Conservation (phyloP, 768 basidiomycete species). For the Botryobasidium botryosum region DNA sequence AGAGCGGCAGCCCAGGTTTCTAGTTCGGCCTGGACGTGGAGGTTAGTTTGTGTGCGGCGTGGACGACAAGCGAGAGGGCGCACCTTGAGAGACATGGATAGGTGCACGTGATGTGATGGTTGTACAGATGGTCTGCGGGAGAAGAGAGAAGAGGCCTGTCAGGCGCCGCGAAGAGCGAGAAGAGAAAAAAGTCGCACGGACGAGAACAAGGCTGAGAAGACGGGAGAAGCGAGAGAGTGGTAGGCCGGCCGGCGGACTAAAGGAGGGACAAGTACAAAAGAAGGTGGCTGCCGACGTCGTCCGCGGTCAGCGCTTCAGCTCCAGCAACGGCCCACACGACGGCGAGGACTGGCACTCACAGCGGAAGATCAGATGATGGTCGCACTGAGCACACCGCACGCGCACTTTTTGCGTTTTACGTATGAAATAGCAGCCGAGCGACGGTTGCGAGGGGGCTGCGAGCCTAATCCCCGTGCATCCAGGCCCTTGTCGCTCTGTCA, state of each 20-base stretch:
- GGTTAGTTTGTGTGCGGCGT: background rate
- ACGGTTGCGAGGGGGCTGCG: too few species aligned
- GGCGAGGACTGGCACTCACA: too few species aligned
- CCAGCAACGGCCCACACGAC: too few species aligned
- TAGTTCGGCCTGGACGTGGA: conserved; percentile 30
- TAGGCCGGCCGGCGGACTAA: background rate
- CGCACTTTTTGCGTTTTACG: too few species aligned
- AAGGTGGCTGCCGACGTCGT: too few species aligned
- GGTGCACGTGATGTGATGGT: background rate
- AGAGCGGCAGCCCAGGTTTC: conserved; percentile 81
- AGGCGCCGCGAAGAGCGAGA: background rate
- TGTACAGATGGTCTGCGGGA: too few species aligned
- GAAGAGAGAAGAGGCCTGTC: background rate
- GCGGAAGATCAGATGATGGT: too few species aligned
- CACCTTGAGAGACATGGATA: conserved; percentile 15
- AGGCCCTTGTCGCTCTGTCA: too few species aligned
- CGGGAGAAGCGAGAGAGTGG: background rate
- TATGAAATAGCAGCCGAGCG: too few species aligned
- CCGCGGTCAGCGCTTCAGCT: too few species aligned
- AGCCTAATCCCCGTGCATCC: too few species aligned
- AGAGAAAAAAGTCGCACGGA: background rate
- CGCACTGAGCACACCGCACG: too few species aligned
- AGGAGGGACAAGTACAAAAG: background rate
- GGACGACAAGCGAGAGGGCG: background rate
- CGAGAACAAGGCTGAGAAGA: background rate